These are phyloP conservation scores for Ophiocordyceps polyrhachis-furcata DNA, from an alignment of 2,329 filamentous ascomycete genomes.

Conservation along the genomic window DNA sequence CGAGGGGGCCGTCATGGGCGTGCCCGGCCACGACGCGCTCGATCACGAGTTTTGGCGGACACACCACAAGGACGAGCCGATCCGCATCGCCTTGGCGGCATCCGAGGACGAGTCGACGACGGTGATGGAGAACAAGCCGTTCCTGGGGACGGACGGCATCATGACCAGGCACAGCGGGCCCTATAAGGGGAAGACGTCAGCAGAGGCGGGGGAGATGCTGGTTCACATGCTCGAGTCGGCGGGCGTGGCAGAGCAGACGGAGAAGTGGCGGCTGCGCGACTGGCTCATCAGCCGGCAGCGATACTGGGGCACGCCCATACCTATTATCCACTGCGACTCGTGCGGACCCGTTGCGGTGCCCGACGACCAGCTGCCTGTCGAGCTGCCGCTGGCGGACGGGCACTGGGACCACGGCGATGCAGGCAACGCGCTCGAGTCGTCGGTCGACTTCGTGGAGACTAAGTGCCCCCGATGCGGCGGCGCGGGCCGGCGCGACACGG, in stretches of 20 bases:
- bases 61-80: constrained; percentile 40
- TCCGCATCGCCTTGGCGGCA: constrained; percentile 43
- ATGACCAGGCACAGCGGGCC: constrained; percentile 47
- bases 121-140: constrained; percentile 31
- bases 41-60: constrained; percentile 67
- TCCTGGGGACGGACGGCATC: constrained; percentile 40
- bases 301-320: constrained; percentile 84
- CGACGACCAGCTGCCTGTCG: constrained; percentile 55
- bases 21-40: constrained; percentile 65
- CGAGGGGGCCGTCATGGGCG: constrained; percentile 80
- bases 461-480: constrained; percentile 55
- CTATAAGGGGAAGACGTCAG: constrained; percentile 45
- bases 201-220: constrained; percentile 41
- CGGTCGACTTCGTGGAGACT: constrained; percentile 55
- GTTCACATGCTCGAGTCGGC: constrained; percentile 35
- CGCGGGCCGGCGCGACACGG: constrained; percentile 62
- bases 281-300: constrained; percentile 86
- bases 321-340: constrained; percentile 60
- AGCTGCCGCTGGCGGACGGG: constrained; percentile 42
- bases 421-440: constrained; percentile 7
- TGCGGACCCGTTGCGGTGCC: constrained; percentile 72
- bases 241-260: constrained; percentile 38
- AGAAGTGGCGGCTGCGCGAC: constrained; percentile 68
- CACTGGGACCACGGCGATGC: too few relatives aligned
- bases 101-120: constrained; percentile 28